These are phyloP conservation scores for Chrysosporium keratinophilum DNA, from an alignment of 2,329 filamentous ascomycete genomes.

Conservation along the genomic window DNA sequence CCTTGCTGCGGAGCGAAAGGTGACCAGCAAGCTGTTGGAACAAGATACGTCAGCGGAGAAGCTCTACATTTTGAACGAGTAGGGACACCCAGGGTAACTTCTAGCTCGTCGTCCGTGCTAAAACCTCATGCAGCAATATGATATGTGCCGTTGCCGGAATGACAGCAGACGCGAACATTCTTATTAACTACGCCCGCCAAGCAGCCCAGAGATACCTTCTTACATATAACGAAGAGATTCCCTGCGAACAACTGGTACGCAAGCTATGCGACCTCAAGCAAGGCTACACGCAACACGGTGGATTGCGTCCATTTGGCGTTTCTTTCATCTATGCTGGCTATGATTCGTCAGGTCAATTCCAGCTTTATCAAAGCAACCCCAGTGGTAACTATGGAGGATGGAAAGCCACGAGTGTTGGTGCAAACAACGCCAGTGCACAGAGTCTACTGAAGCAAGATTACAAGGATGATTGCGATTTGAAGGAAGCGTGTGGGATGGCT, in stretches of 20 bases:
- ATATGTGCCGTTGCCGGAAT: slow-evolving; percentile 98
- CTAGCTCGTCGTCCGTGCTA: slow-evolving; percentile 3
- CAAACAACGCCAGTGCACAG: slow-evolving; percentile 95
- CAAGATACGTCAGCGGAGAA: slow-evolving; percentile 99
- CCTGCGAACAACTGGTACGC: slow-evolving; percentile 95
- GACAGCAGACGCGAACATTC: slow-evolving; percentile 98
- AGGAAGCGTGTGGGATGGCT: slow-evolving; percentile 93
- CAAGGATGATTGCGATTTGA: slow-evolving; percentile 92
- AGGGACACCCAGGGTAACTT: slow-evolving; percentile 27
- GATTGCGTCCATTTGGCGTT: slow-evolving; percentile 93
- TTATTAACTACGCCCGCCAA: slow-evolving; percentile 99
- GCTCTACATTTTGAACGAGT: slow-evolving; percentile 99
- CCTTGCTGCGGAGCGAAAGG: slow-evolving; percentile 93
- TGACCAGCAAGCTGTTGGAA: slow-evolving; percentile 97
- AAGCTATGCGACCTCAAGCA: slow-evolving; percentile 96
- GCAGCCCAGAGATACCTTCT: slow-evolving; percentile 94
- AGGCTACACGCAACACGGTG: slow-evolving; percentile 97
- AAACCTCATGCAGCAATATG: slow-evolving; percentile 66
- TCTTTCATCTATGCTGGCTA: slow-evolving; percentile 99
- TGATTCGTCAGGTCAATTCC: slow-evolving; percentile 92
- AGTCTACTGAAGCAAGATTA: slow-evolving; percentile 98
- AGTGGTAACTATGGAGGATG: slow-evolving; percentile 98
- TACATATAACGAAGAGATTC: slow-evolving; percentile 99
- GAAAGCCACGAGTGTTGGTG: slow-evolving; percentile 96
- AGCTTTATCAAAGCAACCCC: slow-evolving; percentile 97